Evolutionary conservation across 2,329 filamentous ascomycete genomes (phyloP).

Genomic region (Aspergillus vadensis): DNA sequence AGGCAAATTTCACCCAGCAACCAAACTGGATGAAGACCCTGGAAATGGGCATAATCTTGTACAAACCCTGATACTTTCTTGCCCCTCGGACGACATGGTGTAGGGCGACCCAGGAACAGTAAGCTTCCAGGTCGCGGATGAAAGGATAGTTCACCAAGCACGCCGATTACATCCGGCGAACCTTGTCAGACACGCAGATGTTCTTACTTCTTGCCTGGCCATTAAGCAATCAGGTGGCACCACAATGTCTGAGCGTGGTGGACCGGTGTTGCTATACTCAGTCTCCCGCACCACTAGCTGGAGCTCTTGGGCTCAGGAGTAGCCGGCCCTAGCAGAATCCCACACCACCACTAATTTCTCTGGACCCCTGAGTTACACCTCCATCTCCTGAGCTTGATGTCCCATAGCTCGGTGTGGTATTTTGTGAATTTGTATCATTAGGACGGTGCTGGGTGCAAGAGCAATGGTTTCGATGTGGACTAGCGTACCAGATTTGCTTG

Average conservation of each 20-base stretch:
- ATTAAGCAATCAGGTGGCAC: neutral
- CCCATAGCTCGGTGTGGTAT: neutral
- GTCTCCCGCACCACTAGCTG: neutral
- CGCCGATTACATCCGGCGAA: conserved; percentile 1
- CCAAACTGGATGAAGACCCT: neutral
- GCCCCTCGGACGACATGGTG: neutral
- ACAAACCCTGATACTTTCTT: neutral
- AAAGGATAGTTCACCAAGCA: neutral
- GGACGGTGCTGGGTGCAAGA: neutral
- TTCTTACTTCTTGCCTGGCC: neutral
- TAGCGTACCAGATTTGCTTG: neutral
- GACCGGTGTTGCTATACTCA: neutral
- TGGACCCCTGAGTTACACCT: neutral
- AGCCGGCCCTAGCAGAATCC: neutral
- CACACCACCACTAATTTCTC: neutral
- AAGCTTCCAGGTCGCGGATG: conserved; percentile 6
- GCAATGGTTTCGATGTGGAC: neutral
- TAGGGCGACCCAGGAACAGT: conserved; percentile 5
- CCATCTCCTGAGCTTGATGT: neutral
- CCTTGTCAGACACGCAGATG: neutral
- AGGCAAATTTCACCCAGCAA: neutral
- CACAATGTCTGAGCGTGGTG: neutral
- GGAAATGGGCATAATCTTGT: neutral
- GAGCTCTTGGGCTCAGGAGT: neutral
- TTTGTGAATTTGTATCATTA: neutral